Base-by-base conservation (phyloP, 2,329 filamentous ascomycete species). In the Monosporascus sp. region DNA sequence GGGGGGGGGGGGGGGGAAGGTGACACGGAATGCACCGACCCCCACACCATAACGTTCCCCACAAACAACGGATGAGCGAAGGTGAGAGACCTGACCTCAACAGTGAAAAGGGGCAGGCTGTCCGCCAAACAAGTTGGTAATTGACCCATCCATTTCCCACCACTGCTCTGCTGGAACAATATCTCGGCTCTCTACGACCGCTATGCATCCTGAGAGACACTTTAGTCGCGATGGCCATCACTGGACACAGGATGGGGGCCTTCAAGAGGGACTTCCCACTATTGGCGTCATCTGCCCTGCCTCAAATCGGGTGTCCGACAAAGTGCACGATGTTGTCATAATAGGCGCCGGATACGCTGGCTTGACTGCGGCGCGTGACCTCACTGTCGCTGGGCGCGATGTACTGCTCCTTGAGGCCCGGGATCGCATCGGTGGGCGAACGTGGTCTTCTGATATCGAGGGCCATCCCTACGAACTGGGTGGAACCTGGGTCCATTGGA, bases 401-500 rank as follows among this genome's bases (percentile, higher is more conserved):
- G 73, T 76, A 0, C 63, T 79, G 2, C 66, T 79, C 2, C 51
- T 79, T 0, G 76, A 79, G 61, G 75, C 69, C 1, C 69, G 76
- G 17, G 74, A 80, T 56, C 66, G 76, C 0, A 74, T 79, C 48
- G 76, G 76, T 17, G 75, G 76, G 1, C 70, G 76, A 0, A 74
- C 75, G 2, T 79, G 72, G 71, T 72, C 71, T 0, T 70, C 72
- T 17, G 70, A 75, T 35, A 72, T 75, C 7, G 67, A 64, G 0
- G 74, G 72, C 0, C 73, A 76, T 15, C 68, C 69, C 0, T 76
- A 70, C 48, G 76, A 79, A 49, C 72, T 79, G 70, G 76, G 76
- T 0, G 77, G 77, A 0, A 77, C 75, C 0, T 79, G 75, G 75
- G 68, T 79, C 0, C 72, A 72, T 50, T 76, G 74, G 74, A 64